These are phyloP conservation scores for Ustilago crameri DNA, from an alignment of 1,284 basidiomycete genomes.

Conservation along the genomic window DNA sequence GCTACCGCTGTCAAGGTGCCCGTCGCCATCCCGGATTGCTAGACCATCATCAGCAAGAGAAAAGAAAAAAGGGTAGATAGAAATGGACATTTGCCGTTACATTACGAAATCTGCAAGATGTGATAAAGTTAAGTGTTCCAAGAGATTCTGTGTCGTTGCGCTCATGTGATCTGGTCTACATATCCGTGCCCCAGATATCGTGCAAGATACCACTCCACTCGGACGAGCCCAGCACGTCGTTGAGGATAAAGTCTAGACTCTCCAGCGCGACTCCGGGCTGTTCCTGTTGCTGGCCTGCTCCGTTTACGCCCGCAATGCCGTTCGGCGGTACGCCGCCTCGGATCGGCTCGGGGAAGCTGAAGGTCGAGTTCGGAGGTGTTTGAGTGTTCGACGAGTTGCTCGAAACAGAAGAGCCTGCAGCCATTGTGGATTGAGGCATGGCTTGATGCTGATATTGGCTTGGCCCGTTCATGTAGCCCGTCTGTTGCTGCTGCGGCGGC, in stretches of 20 bases:
- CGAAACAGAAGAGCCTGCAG: no score
- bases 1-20: constrained; percentile 61
- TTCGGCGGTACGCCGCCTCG: neutral
- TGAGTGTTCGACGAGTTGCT: no score
- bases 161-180: constrained; percentile 9
- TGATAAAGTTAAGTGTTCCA: no score
- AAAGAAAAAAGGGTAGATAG: no score
- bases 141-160: no score
- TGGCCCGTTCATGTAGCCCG: neutral
- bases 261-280: constrained; percentile 8
- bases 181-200: constrained; percentile 43
- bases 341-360: no score
- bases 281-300: neutral
- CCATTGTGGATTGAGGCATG: no score
- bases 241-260: constrained; percentile 38
- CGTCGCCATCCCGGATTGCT: constrained; percentile 64
- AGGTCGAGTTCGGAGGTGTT: no score
- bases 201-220: constrained; percentile 36
- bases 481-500: neutral
- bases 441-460: no score
- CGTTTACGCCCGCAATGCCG: neutral
- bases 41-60: no score
- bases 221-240: constrained; percentile 33
- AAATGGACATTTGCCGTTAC: no score
- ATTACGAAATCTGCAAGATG: no score